Evolutionary conservation across 2,329 filamentous ascomycete genomes (phyloP).

Genomic region (Dryadomyces quercus-mongolicae): DNA sequence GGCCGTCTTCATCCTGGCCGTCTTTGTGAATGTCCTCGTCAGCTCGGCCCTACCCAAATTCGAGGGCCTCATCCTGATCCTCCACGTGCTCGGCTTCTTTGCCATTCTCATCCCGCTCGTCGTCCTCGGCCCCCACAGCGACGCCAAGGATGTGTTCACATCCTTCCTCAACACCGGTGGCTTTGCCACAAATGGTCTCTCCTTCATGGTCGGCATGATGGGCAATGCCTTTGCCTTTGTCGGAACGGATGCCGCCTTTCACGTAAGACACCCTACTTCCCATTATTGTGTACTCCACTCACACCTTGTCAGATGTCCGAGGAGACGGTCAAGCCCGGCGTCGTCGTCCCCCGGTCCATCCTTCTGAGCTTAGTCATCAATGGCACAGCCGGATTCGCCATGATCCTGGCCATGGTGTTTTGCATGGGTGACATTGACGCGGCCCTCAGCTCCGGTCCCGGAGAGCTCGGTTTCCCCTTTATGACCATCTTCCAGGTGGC

Average conservation of each 20-base stretch:
- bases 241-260: constrained; percentile 18
- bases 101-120: constrained; percentile 14
- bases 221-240: constrained; percentile 23
- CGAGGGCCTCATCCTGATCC: constrained; percentile 30
- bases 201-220: constrained; percentile 32
- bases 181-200: constrained; percentile 29
- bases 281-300: neutral
- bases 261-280: neutral
- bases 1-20: constrained; percentile 29
- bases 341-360: constrained; percentile 22
- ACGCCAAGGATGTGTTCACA: constrained; percentile 24
- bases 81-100: constrained; percentile 7
- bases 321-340: constrained; percentile 22
- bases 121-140: constrained; percentile 11
- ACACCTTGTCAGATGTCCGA: constrained; percentile 20
- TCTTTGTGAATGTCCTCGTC: constrained; percentile 35
- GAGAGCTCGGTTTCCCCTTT: constrained; percentile 39
- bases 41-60: constrained; percentile 31
- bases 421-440: constrained; percentile 17
- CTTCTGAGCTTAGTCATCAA: constrained; percentile 20
- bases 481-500: constrained; percentile 45
- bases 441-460: constrained; percentile 11
- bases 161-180: constrained; percentile 33
- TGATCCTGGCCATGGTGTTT: constrained; percentile 24
- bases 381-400: constrained; percentile 19